Evolutionary conservation across 73 alveolate species (phyloP), one percentile per base, ranked within the genome.

Genomic region (Uronychia binucleata): DNA sequence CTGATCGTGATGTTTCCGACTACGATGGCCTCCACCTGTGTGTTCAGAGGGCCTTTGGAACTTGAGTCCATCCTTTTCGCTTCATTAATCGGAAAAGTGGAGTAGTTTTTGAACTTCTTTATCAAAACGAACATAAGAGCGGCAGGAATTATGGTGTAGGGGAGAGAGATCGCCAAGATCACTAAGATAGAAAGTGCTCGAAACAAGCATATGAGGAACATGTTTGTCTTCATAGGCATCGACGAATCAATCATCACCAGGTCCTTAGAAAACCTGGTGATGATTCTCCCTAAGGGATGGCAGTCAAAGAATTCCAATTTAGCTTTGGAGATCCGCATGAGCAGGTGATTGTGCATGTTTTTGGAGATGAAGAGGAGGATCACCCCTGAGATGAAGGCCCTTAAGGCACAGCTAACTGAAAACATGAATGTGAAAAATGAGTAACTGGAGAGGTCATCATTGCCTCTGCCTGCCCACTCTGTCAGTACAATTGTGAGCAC

Each of bases 241-340:
- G 19, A 11, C 5, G 5, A 46, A 86, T 86, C 92, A 30, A 27
- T 14, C 1, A 78, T 31, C n/a, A 57, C 13, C 0, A 86, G 80
- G 86, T 97, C 99, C 57, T 93, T 94, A 14, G 98, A 81, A 58
- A 95, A 93, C 59, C 98, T 87, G 80, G 94, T 96, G 74, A 97
- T 76, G 59, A 97, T 90, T 78, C 97, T 90, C 26, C 99, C 99
- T 57, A 95, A 67, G 26, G 98, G 98, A 34, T 90, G 90, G 11
- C 90, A 79, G 79, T 97, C 98, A 88, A 88, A 97, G 93, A 92
- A 97, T 14, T 30, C 25, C 27, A 82, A 29, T 0, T 76, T 77
- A 33, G 89, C 89, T 82, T 80, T 82, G 27, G 74, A 31, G 30
- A 75, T 35, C 30, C 34, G 30, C 59, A n/a, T 34, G 0, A 82